A percentile compares a stretch with the other conserved stretches of the same genome.
phyloP scores from a whole-genome alignment of 169 alveolate species.

The Neospora caninum region DNA sequence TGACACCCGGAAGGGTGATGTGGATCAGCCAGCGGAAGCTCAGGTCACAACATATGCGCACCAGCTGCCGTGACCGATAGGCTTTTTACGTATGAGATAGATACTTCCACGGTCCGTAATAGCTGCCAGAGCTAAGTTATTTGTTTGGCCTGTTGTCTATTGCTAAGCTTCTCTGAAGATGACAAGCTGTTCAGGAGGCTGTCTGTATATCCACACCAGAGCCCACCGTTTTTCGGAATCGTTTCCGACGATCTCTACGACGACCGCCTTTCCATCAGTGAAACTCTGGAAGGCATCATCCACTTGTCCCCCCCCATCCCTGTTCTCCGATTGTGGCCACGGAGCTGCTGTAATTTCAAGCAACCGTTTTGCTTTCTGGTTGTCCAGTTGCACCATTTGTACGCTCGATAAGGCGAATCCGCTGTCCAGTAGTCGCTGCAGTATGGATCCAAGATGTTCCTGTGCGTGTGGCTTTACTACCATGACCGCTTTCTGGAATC shows the following conservation, averaged over 20 bases:
- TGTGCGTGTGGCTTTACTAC: conserved; percentile 20
- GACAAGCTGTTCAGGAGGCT: too few relatives aligned
- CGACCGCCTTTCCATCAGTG: neutral
- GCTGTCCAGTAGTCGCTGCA: neutral
- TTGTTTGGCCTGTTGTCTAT: too few relatives aligned
- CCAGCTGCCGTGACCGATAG: too few relatives aligned
- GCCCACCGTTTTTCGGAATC: neutral
- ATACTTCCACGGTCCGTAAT: too few relatives aligned
- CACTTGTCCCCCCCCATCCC: neutral
- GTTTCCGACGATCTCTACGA: neutral
- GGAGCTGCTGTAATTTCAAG: neutral
- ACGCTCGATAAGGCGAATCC: neutral
- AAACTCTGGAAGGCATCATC: neutral
- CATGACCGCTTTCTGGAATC: neutral
- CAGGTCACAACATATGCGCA: too few relatives aligned
- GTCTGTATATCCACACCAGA: too few relatives aligned
- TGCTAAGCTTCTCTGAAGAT: too few relatives aligned
- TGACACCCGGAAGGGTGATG: too few relatives aligned
- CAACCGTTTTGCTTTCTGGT: neutral
- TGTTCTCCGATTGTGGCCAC: neutral
- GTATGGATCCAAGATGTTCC: neutral
- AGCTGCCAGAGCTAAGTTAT: too few relatives aligned
- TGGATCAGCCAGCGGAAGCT: too few relatives aligned
- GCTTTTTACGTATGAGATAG: too few relatives aligned
- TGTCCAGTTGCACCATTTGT: neutral